Conservation (phyloP, 345 rosid species). For the Laguncularia racemosa region DNA sequence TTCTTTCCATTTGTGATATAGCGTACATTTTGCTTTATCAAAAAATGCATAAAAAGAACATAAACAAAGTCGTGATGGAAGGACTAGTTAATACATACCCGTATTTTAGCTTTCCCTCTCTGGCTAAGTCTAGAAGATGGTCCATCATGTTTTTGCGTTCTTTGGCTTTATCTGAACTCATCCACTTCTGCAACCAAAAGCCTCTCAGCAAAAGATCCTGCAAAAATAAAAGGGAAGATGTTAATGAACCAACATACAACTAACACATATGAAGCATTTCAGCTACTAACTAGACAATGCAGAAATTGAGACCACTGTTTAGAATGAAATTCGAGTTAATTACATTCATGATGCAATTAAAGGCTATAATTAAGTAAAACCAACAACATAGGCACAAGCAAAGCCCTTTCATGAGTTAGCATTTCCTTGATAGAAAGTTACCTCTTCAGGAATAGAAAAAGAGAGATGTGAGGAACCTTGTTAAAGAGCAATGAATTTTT, state of each 20-base stretch:
- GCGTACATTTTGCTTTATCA: too few relatives aligned
- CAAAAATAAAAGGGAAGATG: conserved; percentile 1
- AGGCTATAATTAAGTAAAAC: too few relatives aligned
- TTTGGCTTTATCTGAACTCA: conserved; percentile 45
- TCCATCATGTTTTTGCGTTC: conserved; percentile 72
- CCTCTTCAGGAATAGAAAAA: not conserved
- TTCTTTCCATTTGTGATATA: too few relatives aligned
- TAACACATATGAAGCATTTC: not conserved
- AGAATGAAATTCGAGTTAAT: too few relatives aligned
- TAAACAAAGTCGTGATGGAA: not conserved
- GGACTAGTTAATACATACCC: conserved; percentile 37
- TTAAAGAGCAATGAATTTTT: too few relatives aligned
- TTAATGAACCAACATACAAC: not conserved
- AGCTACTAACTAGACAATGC: too few relatives aligned
- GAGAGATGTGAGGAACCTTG: not conserved
- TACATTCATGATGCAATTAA: too few relatives aligned
- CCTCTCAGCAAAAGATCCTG: conserved; percentile 90
- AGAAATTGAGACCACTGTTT: too few relatives aligned
- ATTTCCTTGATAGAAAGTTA: too few relatives aligned
- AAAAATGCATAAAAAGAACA: not conserved
- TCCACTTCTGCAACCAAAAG: conserved; percentile 86
- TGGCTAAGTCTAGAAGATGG: conserved; percentile 52
- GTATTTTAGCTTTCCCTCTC: conserved; percentile 69
- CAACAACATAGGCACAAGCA: not conserved
- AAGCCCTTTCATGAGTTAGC: too few relatives aligned